A percentile compares a stretch with the other conserved stretches of the same genome.
Conservation (phyloP, 2,329 filamentous ascomycete species). For the Neofusicoccum sp. region DNA sequence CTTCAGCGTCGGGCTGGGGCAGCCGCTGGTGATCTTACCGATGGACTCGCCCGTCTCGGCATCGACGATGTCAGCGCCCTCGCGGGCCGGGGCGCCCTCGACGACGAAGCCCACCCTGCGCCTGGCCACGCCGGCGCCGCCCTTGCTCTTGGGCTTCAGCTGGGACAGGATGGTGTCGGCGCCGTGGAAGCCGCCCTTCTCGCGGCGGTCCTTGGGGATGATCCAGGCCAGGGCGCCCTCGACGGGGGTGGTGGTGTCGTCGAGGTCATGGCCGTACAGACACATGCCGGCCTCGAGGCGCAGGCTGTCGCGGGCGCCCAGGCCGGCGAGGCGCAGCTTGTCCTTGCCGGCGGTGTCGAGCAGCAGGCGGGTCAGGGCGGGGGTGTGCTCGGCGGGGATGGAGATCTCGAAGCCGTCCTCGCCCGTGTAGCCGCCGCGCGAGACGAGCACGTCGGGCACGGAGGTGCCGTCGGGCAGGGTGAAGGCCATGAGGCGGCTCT, state of each 20-base stretch:
- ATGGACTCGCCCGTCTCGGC: conserved; percentile 66
- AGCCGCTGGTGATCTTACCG: conserved; percentile 84
- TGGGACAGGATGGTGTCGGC: conserved; percentile 76
- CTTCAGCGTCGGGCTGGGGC: conserved; percentile 81
- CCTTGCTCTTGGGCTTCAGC: conserved; percentile 72
- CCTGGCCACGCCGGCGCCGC: conserved; percentile 68
- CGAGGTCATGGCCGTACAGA: conserved; percentile 97
- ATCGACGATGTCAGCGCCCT: conserved; percentile 76
- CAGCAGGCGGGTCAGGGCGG: conserved; percentile 69
- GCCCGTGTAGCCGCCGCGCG: conserved; percentile 91
- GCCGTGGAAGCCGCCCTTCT: conserved; percentile 79
- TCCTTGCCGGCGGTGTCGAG: conserved; percentile 61
- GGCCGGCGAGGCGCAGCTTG: conserved; percentile 77
- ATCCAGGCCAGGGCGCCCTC: conserved; percentile 75
- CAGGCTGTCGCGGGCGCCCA: conserved; percentile 89
- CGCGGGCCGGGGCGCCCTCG: conserved; percentile 84
- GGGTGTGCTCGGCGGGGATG: conserved; percentile 68
- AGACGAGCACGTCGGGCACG: conserved; percentile 67
- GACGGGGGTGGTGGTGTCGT: conserved; percentile 73
- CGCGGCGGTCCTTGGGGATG: conserved; percentile 75
- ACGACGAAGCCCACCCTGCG: conserved; percentile 81
- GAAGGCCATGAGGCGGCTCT: conserved; percentile 67
- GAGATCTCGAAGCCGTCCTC: conserved; percentile 99
- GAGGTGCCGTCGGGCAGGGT: conserved; percentile 56
- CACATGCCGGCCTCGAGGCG: conserved; percentile 98